These are phyloP conservation scores for Diaporthe velutina DNA, from an alignment of 2,329 filamentous ascomycete species.

Conservation along the genomic window DNA sequence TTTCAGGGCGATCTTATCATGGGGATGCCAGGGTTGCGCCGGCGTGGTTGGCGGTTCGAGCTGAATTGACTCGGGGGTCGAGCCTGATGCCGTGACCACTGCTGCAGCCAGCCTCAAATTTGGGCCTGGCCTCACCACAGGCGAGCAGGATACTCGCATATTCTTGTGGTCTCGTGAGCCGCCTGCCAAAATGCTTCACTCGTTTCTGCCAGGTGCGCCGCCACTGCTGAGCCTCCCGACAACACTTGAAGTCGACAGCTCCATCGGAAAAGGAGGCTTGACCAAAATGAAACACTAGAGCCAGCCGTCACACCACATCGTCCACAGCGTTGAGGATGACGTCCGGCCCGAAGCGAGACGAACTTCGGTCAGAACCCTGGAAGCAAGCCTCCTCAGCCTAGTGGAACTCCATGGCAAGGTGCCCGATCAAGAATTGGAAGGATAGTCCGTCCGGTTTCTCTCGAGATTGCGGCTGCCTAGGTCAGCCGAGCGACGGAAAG, in stretches of 20 bases:
- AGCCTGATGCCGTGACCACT: neutral
- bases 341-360: neutral
- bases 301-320: neutral
- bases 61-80: neutral
- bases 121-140: neutral
- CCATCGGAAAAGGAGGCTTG: neutral
- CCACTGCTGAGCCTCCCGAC: slow-evolving; percentile 8
- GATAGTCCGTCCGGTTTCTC: neutral
- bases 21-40: neutral
- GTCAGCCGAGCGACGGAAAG: neutral
- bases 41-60: neutral
- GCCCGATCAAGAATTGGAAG: neutral
- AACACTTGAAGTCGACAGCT: neutral
- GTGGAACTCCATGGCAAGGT: neutral
- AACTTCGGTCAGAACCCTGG: neutral
- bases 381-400: neutral
- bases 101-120: neutral
- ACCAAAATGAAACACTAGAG: neutral
- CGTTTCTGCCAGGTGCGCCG: neutral
- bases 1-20: neutral
- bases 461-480: neutral
- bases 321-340: neutral
- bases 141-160: neutral
- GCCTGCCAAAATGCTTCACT: neutral
- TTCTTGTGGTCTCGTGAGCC: slow-evolving; percentile 5